Base-by-base conservation (phyloP, 2,329 filamentous ascomycete genomes). In the Penicillium psychrosexuale region DNA sequence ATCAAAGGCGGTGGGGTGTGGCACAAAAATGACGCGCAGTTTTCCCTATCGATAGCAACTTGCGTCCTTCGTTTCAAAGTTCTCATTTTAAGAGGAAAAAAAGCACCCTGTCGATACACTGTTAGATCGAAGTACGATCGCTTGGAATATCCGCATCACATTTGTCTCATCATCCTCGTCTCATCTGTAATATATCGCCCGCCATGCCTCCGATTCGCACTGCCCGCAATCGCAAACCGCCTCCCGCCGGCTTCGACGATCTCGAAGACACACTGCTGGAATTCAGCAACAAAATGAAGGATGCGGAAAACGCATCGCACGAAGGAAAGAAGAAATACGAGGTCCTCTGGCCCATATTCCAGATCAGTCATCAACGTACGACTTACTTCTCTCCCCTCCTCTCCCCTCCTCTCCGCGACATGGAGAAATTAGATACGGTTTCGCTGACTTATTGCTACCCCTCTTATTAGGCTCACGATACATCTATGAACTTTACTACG, bases 401-500 rank as follows among this genome's bases (percentile, higher is more conserved):
- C n/a, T n/a, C n/a, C n/a, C n/a, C 9, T 19, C 46, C 24, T 15
- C 46, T 11, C 24, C 8, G 8, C 34, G 5, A 5, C 13, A 12
- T 37, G n/a, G 27, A 15, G 46, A 40, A n/a, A 31, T 31, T 24
- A 40, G 12, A 24, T 31, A 36, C 36, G 4, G 33, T 1, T 38
- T 9, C 4, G 28, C 33, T 47, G 12, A 38, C 44, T 19, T 47
- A 7, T 28, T 37, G n/a, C 24, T 15, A 8, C 19, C 15, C 47
- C 22, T 24, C 17, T 28, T 3, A 8, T 24, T 51, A 83, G 83
- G 83, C 40, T 86, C 84, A 59, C 86, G 91, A 69, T 99, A 99
- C 76, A 88, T 99, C 61, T 99, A 97, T 78, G 94, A 97, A 70
- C 82, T 99, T 45, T 97, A 97, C 79, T 99, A 97, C 77, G 88